Percentiles rank a stretch among this genome's conserved stretches.
phyloP scores from a whole-genome alignment of 2,329 filamentous ascomycete genomes.

The Verruconis gallopava region DNA sequence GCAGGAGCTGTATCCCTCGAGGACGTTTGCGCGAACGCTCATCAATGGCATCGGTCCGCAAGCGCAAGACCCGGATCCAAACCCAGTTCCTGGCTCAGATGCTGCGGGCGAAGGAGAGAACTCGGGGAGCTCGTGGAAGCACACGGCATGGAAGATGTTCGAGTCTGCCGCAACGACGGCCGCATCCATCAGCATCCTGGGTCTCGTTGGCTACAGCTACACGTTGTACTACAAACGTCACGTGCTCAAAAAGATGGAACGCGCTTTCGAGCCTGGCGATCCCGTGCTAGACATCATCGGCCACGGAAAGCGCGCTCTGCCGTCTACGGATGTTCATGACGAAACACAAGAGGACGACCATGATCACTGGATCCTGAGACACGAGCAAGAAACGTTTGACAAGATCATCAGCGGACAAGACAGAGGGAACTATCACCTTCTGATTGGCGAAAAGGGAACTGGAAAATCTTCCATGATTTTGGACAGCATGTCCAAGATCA shows the following conservation, averaged over 20 bases:
- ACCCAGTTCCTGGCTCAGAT: constrained; percentile 21
- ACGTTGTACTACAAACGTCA: constrained; percentile 65
- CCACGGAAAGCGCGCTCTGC: constrained; percentile 14
- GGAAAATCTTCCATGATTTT: constrained; percentile 96
- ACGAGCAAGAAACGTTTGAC: constrained; percentile 72
- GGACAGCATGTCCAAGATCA: constrained; percentile 84
- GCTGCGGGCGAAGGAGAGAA: constrained; percentile 13
- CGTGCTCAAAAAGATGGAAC: constrained; percentile 83
- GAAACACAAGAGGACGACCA: constrained; percentile 40
- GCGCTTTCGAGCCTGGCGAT: constrained; percentile 84
- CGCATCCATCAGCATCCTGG: constrained; percentile 37
- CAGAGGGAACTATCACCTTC: constrained; percentile 74
- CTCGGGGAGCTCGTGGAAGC: constrained; percentile 17
- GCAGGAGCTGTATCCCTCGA: no score
- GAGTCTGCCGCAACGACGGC: constrained; percentile 38
- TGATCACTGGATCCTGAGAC: constrained; percentile 68
- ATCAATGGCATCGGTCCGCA: constrained; percentile 14
- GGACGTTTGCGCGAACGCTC: no score
- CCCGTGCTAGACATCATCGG: constrained; percentile 61
- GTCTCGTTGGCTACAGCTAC: constrained; percentile 34
- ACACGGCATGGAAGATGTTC: constrained; percentile 38
- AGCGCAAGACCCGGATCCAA: constrained; percentile 22
- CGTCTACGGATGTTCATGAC: constrained; percentile 26
- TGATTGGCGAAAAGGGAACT: constrained; percentile 91
- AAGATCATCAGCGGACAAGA: constrained; percentile 63